A percentile compares a stretch with the other conserved stretches of the same genome.
Conservation (phyloP, 73 alveolate genomes). For the Halteria grandinella region DNA sequence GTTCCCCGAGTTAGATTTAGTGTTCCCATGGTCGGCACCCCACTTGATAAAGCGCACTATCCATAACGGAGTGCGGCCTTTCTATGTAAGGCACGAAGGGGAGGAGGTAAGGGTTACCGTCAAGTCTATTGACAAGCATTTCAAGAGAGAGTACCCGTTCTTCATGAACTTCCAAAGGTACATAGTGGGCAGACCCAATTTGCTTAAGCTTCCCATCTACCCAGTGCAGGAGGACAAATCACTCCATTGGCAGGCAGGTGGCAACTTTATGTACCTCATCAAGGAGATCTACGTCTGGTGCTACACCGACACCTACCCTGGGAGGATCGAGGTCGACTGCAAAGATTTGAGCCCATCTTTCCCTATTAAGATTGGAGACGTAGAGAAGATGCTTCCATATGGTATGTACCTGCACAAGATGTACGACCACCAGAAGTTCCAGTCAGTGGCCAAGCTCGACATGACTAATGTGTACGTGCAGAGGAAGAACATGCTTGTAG, state of each 20-base stretch:
- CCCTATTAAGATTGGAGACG: conserved; percentile 74
- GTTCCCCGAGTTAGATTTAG: conserved; percentile 59
- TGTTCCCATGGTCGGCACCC: conserved; percentile 36
- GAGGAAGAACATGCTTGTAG: conserved; percentile 21
- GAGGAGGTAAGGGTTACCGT: conserved; percentile 69
- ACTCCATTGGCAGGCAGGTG: conserved; percentile 64
- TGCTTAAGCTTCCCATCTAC: conserved; percentile 51
- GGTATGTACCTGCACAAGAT: conserved; percentile 70
- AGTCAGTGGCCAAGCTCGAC: conserved; percentile 46
- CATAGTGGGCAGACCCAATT: conserved; percentile 78
- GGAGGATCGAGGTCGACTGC: conserved; percentile 64
- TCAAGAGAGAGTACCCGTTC: conserved; percentile 51
- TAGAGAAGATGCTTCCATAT: conserved; percentile 75
- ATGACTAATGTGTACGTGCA: conserved; percentile 54
- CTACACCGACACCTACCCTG: conserved; percentile 67
- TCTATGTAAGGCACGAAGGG: conserved; percentile 31
- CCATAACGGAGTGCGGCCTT: conserved; percentile 7
- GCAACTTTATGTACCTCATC: conserved; percentile 36
- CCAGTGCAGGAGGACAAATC: conserved; percentile 57
- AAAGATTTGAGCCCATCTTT: conserved; percentile 29
- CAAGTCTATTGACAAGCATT: conserved; percentile 46
- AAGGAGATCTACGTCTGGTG: conserved; percentile 67
- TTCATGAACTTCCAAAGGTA: conserved; percentile 56
- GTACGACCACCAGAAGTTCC: conserved; percentile 57
- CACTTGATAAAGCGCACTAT: conserved; percentile 5